Conservation (phyloP, 805 yeast species). For the Lipomyces chichibuensis region DNA sequence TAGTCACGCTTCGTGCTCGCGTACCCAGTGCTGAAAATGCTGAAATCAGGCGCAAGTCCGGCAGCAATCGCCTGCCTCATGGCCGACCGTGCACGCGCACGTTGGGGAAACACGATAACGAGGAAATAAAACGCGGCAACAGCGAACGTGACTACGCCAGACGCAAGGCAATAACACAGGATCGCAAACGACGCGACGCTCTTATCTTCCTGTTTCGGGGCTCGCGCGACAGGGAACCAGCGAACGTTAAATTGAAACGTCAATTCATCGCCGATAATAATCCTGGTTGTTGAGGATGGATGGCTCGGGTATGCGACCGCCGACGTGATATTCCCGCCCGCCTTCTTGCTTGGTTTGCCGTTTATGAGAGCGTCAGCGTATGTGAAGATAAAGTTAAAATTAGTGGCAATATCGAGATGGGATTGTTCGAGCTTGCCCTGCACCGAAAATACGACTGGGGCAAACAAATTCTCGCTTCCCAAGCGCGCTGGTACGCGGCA, state of each 20-base stretch:
- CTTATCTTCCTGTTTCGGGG: slow-evolving; percentile 26
- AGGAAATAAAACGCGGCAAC: slow-evolving; percentile 33
- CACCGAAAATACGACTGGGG: slow-evolving; percentile 65
- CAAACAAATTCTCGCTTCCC: slow-evolving; percentile 39
- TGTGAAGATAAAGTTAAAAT: slow-evolving; percentile 58
- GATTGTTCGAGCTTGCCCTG: slow-evolving; percentile 69
- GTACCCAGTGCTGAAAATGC: slow-evolving; percentile 18
- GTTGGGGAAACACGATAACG: slow-evolving; percentile 37
- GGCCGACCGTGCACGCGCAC: slow-evolving; percentile 25
- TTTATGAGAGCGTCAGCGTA: slow-evolving; percentile 35
- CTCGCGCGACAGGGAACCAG: slow-evolving; percentile 49
- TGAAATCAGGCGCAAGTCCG: slow-evolving; percentile 31
- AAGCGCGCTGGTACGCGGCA: slow-evolving; percentile 63
- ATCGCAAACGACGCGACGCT: slow-evolving; percentile 27
- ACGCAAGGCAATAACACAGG: slow-evolving; percentile 33
- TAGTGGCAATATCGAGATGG: slow-evolving; percentile 67
- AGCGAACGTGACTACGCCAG: slow-evolving; percentile 34
- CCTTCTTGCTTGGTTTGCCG: slow-evolving; percentile 41
- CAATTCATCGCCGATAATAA: slow-evolving; percentile 66
- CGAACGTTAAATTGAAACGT: slow-evolving; percentile 60
- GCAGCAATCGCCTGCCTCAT: slow-evolving; percentile 26
- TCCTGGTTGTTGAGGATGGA: slow-evolving; percentile 47
- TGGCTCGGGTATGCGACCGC: slow-evolving; percentile 29
- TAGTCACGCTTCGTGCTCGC: slow-evolving; percentile 24
- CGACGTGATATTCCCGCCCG: slow-evolving; percentile 41